Evolutionary conservation across 805 yeast species (phyloP).

Genomic region (Tetrapisispora pingtungensis): DNA sequence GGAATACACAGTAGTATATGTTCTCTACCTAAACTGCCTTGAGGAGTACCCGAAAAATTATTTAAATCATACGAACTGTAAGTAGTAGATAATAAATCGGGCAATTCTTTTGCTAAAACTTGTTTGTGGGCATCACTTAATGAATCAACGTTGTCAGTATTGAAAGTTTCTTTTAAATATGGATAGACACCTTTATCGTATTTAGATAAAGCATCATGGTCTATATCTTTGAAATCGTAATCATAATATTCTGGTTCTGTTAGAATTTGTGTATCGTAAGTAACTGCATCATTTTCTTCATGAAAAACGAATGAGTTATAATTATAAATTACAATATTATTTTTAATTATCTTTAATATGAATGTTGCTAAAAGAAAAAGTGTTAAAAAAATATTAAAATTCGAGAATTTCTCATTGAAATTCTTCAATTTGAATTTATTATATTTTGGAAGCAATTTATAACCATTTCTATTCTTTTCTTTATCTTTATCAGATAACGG

Average conservation of each 20-base stretch:
- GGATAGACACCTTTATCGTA: constrained; percentile 33
- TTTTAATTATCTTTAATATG: not conserved
- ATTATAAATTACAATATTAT: not conserved
- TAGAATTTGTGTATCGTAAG: constrained; percentile 11
- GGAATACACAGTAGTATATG: constrained; percentile 65
- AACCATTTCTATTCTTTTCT: not conserved
- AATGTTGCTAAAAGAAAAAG: not conserved
- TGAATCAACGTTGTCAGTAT: not conserved
- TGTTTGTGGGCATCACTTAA: not conserved
- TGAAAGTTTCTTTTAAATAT: constrained; percentile 27
- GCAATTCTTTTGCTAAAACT: constrained; percentile 19
- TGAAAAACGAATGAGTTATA: not conserved
- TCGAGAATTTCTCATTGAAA: not conserved
- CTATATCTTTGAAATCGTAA: constrained; percentile 29
- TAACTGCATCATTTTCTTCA: not conserved
- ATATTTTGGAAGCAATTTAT: not conserved
- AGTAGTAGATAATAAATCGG: constrained; percentile 34
- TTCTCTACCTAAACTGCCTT: constrained; percentile 46
- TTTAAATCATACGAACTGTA: constrained; percentile 56
- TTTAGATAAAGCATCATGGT: constrained; percentile 24
- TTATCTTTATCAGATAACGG: not conserved
- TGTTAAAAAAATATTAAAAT: not conserved
- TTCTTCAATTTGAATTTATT: not conserved
- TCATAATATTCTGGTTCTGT: constrained; percentile 28
- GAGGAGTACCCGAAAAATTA: constrained; percentile 42